A percentile compares a stretch with the other conserved stretches of the same genome.
Evolutionary conservation across 768 basidiomycete species (phyloP).

Genomic region (Amanita brunnescens): DNA sequence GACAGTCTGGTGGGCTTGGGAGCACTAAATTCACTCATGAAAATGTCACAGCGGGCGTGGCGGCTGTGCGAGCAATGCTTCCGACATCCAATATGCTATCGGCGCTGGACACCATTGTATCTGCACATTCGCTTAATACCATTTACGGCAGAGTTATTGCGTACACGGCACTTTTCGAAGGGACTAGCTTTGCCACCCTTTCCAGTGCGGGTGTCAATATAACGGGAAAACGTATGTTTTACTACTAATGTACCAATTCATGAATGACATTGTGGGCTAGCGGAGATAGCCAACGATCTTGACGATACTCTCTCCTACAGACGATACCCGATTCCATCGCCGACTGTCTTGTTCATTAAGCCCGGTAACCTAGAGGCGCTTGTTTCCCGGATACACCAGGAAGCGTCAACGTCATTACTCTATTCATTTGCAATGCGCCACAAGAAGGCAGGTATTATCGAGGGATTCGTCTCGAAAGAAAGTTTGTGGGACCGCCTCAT

Average conservation of each 20-base stretch:
- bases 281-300: constrained; percentile 22
- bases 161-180: constrained; percentile 72
- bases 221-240: constrained; percentile 31
- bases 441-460: constrained; percentile 56
- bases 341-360: constrained; percentile 71
- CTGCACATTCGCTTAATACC: constrained; percentile 61
- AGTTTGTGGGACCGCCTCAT: constrained; percentile 81
- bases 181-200: constrained; percentile 62
- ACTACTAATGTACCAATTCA: background rate
- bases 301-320: constrained; percentile 40
- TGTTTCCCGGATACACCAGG: constrained; percentile 41
- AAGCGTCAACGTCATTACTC: constrained; percentile 46
- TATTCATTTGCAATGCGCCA: constrained; percentile 69
- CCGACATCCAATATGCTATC: constrained; percentile 64
- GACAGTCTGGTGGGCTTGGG: constrained; percentile 41
- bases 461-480: constrained; percentile 71
- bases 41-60: constrained; percentile 85
- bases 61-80: constrained; percentile 66
- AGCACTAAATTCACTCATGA: constrained; percentile 70
- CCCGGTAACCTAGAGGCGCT: constrained; percentile 54
- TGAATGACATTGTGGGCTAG: background rate
- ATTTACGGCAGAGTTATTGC: constrained; percentile 75
- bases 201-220: constrained; percentile 46
- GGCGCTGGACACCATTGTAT: constrained; percentile 69
- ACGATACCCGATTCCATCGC: constrained; percentile 54